Base-by-base conservation (phyloP, 192 early-diverging fungal species). In the Paraglomus brasilianum region DNA sequence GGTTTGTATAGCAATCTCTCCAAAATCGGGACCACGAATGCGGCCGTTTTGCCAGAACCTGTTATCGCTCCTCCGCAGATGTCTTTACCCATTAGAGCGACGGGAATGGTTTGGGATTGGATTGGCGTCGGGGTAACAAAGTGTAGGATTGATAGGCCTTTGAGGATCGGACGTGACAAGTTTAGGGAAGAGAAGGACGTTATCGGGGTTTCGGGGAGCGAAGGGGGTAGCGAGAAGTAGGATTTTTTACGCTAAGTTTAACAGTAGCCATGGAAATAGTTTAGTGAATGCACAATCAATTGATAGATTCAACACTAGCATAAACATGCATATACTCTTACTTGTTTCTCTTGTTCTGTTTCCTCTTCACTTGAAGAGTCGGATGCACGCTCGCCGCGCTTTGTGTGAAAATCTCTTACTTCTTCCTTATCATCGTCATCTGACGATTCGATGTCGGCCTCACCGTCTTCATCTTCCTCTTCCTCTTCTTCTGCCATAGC, bases 51-150 rank as follows among this genome's bases (percentile, higher is more conserved):
- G 72, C 97, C 97, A 45, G 96, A 98, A 51, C 97, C 97, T 1
- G 97, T 99, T 38, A 95, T 91, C 11, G 97, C 97, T 59, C 94
- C 92, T 77, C 95, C 97, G 77, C 96, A 98, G 62, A 99, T 94
- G 74, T 99, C 97, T 70, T 90, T 92, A 65, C 96, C 97, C 69
- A 96, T 88, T 39, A 99, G 81, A 7, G 93, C 94, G 19, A 99
- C 72, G 3, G 97, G 97, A 73, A 99, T 98, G 7, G 95, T 87
- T 39, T 85, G 83, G 22, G 86, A 81, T 83, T 99, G 97, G 79
- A 99, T 98, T 17, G 88, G 85, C 15, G 97, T 99, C 0, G 97
- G 96, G 76, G 95, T 89, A 39, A 87, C 75, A 74, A 95, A 99
- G 15, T 93, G 93, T 52, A 99, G 85, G 55, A 87, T 83, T 5